Conservation (phyloP, 225 moss, liverwort and hornwort genomes). For the Polytrichum formosum region DNA sequence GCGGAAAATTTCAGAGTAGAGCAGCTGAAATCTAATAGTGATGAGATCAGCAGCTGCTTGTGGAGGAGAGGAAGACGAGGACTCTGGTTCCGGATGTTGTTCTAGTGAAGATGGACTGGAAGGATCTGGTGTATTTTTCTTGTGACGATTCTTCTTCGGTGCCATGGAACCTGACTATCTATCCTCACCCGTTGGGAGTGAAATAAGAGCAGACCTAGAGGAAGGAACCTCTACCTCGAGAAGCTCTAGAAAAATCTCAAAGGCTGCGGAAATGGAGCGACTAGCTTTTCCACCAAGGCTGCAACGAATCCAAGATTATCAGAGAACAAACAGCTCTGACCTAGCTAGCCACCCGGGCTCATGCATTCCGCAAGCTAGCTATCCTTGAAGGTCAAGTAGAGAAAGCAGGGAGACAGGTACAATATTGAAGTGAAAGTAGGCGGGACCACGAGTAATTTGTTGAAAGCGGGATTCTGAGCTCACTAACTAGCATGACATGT, state of each 20-base stretch:
- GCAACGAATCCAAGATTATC: neutral
- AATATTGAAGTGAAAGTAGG: neutral
- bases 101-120: neutral
- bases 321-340: neutral
- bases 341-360: no score
- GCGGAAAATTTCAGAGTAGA: conserved; percentile 5
- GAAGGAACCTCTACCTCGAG: no score
- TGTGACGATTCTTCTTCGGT: conserved; percentile 7
- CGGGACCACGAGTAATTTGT: neutral
- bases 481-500: no score
- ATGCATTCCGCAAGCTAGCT: no score
- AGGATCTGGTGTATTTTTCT: neutral
- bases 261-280: neutral
- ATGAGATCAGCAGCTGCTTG: neutral
- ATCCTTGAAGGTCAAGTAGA: neutral
- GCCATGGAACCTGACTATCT: neutral
- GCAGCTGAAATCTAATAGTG: conserved; percentile 1
- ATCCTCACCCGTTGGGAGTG: neutral
- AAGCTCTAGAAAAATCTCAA: neutral
- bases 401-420: neutral
- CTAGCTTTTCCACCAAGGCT: neutral
- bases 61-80: neutral
- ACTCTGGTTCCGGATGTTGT: neutral
- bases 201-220: neutral
- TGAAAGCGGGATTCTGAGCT: neutral